Evolutionary conservation across 495 filamentous ascomycete species (phyloP).

Genomic region (Collariella sp.): DNA sequence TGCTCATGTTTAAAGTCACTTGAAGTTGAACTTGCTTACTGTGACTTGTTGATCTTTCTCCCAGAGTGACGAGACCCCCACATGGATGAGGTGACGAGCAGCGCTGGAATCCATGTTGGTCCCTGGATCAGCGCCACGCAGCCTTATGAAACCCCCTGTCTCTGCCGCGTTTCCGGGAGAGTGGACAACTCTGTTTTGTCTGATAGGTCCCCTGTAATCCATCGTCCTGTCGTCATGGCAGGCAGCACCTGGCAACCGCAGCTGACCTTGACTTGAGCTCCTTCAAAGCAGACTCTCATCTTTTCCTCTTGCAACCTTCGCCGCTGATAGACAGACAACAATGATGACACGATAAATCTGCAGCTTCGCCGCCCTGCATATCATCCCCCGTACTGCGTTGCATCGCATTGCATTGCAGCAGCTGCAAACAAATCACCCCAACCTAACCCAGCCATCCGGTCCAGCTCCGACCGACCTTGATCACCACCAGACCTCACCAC

Average conservation of each 20-base stretch:
- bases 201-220: background rate
- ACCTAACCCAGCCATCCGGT: too few species aligned
- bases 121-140: too few species aligned
- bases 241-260: background rate
- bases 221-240: background rate
- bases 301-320: too few species aligned
- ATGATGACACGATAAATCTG: background rate
- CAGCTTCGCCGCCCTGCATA: background rate
- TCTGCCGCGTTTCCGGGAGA: background rate
- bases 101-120: too few species aligned
- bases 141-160: background rate
- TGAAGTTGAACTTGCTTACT: too few species aligned
- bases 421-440: background rate
- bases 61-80: too few species aligned
- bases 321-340: too few species aligned
- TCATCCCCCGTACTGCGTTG: conserved; percentile 1
- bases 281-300: background rate
- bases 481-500: too few species aligned
- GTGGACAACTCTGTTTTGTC: background rate
- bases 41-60: too few species aligned
- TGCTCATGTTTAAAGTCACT: too few species aligned
- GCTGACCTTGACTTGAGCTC: background rate
- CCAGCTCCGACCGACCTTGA: too few species aligned
- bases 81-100: too few species aligned
- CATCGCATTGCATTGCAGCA: conserved; percentile 1